Evolutionary conservation across 768 basidiomycete genomes (phyloP).

Genomic region (Amanita rubescens): DNA sequence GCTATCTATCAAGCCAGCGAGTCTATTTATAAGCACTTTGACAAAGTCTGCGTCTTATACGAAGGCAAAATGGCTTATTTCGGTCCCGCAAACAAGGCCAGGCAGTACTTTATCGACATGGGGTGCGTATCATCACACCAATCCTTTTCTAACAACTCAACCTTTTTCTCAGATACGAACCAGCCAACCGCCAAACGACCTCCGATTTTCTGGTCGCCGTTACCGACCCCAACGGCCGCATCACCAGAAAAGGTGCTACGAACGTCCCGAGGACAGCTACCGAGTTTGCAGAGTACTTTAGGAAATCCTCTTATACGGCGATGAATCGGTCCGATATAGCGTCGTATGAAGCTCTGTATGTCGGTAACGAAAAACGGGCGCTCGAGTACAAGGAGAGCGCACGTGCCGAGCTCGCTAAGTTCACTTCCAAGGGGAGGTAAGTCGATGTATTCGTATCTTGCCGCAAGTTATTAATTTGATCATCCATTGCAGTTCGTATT

Average conservation of each 20-base stretch:
- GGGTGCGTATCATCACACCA: conserved; percentile 18
- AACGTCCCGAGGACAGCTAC: conserved; percentile 32
- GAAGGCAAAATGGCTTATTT: conserved; percentile 72
- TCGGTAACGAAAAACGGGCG: conserved; percentile 30
- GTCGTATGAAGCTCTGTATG: conserved; percentile 37
- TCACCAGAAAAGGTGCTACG: conserved; percentile 19
- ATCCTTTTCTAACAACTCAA: not conserved
- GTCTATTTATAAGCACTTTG: conserved; percentile 49
- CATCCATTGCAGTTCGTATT: conserved; percentile 34
- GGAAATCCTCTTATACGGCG: conserved; percentile 16
- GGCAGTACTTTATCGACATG: conserved; percentile 70
- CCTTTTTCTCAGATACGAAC: conserved; percentile 28
- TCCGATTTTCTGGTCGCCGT: conserved; percentile 58
- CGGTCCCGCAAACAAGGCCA: conserved; percentile 56
- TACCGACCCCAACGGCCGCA: conserved; percentile 52
- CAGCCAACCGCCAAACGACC: conserved; percentile 54
- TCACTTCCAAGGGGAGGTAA: conserved; percentile 13
- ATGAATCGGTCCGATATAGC: conserved; percentile 33
- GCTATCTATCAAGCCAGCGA: conserved; percentile 85
- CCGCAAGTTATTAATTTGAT: not conserved
- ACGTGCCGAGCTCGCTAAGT: conserved; percentile 44
- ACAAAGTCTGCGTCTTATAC: conserved; percentile 74
- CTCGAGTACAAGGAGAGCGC: conserved; percentile 38
- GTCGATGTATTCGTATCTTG: conserved; percentile 1
- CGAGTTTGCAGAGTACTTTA: conserved; percentile 38